Evolutionary conservation across 164 flowering plant genomes (phyloP).

Genomic region (Paratinospora sagittata): DNA sequence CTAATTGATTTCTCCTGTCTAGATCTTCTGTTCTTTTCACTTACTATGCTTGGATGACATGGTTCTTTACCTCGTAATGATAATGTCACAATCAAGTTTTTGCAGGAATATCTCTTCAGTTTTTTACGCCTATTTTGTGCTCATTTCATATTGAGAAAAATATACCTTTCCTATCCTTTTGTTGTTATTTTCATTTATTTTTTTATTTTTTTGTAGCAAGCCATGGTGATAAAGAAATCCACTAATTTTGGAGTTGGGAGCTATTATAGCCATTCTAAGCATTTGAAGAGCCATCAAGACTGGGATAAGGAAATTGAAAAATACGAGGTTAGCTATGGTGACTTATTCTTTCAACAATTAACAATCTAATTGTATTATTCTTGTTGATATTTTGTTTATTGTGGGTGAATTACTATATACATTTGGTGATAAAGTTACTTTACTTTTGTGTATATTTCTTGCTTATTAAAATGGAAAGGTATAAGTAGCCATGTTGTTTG

Average conservation of each 20-base stretch:
- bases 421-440: too few relatives aligned
- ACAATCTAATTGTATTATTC: background rate
- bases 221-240: conserved; percentile 60
- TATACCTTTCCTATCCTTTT: background rate
- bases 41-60: background rate
- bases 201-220: conserved; percentile 57
- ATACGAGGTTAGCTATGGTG: conserved; percentile 56
- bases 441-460: too few relatives aligned
- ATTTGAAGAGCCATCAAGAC: conserved; percentile 43
- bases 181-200: background rate
- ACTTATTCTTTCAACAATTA: background rate
- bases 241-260: conserved; percentile 62
- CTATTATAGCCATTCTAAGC: conserved; percentile 47
- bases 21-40: background rate
- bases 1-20: background rate
- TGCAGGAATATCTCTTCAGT: background rate
- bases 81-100: background rate
- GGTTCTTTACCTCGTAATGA: background rate
- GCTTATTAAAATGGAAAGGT: too few relatives aligned
- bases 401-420: too few relatives aligned
- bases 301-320: conserved; percentile 70
- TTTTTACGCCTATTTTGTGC: background rate
- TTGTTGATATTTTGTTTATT: background rate
- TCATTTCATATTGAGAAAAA: background rate
- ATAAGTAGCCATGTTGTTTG: too few relatives aligned